Conservation (phyloP, 768 basidiomycete species). For the Mrakia frigida region DNA sequence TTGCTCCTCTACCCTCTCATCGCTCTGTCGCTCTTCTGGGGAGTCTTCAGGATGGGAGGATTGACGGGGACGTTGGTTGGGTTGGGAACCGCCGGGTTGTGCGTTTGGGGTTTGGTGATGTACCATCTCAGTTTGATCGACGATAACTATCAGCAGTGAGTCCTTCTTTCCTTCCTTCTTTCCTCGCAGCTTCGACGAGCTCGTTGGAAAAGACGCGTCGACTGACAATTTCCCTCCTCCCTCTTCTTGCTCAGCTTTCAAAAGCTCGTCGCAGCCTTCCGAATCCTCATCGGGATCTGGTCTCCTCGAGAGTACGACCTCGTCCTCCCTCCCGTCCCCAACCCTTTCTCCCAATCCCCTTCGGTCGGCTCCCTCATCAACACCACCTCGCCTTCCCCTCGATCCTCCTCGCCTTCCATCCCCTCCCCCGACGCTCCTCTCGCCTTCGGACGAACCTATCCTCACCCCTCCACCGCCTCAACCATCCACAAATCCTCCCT, state of each 20-base stretch:
- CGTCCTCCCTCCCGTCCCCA: conserved; percentile 55
- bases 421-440: conserved; percentile 56
- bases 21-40: conserved; percentile 80
- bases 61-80: conserved; percentile 59
- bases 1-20: conserved; percentile 72
- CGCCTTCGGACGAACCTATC: conserved; percentile 33
- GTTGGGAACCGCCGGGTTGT: conserved; percentile 52
- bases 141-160: conserved; percentile 76
- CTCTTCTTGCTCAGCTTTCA: conserved; percentile 58
- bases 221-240: background rate
- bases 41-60: conserved; percentile 61
- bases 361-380: conserved; percentile 1
- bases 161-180: conserved; percentile 31
- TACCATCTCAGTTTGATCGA: conserved; percentile 86
- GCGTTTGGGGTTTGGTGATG: conserved; percentile 69
- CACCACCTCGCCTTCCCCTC: conserved; percentile 59
- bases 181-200: background rate
- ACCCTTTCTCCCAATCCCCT: conserved; percentile 47
- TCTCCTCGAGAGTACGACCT: conserved; percentile 76
- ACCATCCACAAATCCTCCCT: conserved; percentile 21
- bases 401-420: conserved; percentile 36
- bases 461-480: conserved; percentile 35
- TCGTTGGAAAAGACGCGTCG: background rate
- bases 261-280: conserved; percentile 87
- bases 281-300: conserved; percentile 94